Conservation (phyloP, 106 monocot genomes). For the Dendrobium officinale region DNA sequence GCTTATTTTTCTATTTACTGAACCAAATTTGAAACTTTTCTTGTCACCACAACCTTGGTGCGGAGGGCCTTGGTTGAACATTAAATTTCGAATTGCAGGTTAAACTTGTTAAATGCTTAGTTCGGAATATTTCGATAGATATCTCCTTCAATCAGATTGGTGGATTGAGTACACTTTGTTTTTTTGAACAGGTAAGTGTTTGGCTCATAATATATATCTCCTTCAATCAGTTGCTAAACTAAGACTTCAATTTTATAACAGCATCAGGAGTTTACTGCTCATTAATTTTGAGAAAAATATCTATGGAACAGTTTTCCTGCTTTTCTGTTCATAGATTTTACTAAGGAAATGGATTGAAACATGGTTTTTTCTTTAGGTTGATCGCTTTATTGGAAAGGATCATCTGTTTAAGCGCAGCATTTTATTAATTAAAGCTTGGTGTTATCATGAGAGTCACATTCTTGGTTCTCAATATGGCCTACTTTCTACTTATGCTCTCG, state of each 20-base stretch:
- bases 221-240: neutral
- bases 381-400: constrained; percentile 60
- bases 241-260: neutral
- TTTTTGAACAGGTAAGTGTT: constrained; percentile 70
- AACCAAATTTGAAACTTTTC: too few relatives aligned
- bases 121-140: constrained; percentile 87
- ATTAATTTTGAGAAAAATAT: neutral
- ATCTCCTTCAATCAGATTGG: constrained; percentile 94
- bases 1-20: neutral
- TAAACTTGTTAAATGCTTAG: constrained; percentile 87
- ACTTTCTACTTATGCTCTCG: constrained; percentile 92
- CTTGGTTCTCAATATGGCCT: constrained; percentile 92
- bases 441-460: constrained; percentile 94
- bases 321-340: neutral
- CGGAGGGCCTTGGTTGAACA: neutral
- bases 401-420: constrained; percentile 88
- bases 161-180: constrained; percentile 80
- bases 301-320: neutral
- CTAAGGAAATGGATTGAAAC: neutral
- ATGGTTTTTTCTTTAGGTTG: constrained; percentile 37
- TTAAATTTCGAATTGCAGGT: constrained; percentile 39
- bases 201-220: neutral
- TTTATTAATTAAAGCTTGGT: constrained; percentile 92
- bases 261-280: neutral
- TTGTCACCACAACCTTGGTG: neutral